These are phyloP conservation scores for Chlamydomonas asymmetrica DNA, from an alignment of 139 green algal genomes.

Conservation along the genomic window DNA sequence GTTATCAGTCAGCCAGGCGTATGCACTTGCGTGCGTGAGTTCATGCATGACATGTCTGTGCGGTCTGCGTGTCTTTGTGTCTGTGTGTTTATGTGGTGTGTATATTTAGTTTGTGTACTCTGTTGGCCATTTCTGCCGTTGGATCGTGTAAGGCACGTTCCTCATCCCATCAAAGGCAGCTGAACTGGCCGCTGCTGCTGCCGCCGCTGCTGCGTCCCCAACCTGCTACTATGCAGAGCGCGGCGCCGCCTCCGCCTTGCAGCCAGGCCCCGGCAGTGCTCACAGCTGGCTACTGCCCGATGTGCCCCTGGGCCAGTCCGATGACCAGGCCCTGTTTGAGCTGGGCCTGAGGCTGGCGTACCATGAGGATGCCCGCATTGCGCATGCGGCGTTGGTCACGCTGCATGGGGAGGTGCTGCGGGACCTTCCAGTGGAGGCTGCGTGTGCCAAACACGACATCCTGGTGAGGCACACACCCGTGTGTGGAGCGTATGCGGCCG, in stretches of 20 bases:
- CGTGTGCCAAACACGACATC: slow-evolving; percentile 2
- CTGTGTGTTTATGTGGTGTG: no score
- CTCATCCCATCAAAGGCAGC: no score
- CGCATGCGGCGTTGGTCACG: slow-evolving; percentile 33
- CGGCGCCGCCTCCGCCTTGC: not conserved
- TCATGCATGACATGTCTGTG: no score
- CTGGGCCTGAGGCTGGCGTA: slow-evolving; percentile 55
- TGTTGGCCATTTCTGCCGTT: not conserved
- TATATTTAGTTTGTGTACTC: no score
- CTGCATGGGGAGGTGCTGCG: slow-evolving; percentile 5
- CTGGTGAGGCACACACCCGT: no score
- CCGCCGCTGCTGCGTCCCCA: not conserved
- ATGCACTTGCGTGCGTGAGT: no score
- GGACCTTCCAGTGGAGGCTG: slow-evolving; percentile 18
- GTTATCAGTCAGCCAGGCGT: no score
- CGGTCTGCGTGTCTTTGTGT: no score
- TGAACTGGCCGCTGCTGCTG: slow-evolving; percentile 5
- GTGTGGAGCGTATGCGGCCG: no score
- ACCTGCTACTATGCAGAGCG: not conserved
- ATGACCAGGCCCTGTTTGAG: slow-evolving; percentile 65
- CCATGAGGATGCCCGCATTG: slow-evolving; percentile 30
- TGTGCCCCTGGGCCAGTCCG: slow-evolving; percentile 35
- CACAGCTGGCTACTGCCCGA: slow-evolving; percentile 17
- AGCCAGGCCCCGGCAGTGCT: not conserved
- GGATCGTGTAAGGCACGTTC: no score